phyloP scores from a whole-genome alignment of 2,329 filamentous ascomycete genomes.

The Ceratocystis papillata region DNA sequence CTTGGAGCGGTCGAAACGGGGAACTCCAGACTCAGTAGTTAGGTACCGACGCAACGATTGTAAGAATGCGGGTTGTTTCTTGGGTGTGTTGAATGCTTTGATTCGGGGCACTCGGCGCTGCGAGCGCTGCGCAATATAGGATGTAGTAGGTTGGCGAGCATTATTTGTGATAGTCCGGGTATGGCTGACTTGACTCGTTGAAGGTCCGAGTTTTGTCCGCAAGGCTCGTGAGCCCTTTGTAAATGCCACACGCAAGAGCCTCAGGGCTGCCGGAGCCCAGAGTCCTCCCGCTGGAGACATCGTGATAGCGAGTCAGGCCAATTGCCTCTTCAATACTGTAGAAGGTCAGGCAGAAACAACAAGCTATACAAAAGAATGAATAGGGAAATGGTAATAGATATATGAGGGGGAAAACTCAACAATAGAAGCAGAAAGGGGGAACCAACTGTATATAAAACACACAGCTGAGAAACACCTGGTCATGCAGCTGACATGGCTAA shows the following conservation, averaged over 20 bases:
- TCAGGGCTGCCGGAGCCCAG: conserved; percentile 46
- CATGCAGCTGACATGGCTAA: conserved; percentile 22
- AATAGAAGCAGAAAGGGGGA: not conserved
- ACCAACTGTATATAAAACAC: conserved; percentile 19
- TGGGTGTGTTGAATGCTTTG: conserved; percentile 21
- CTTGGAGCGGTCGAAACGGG: conserved; percentile 23
- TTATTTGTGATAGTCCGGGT: conserved; percentile 38
- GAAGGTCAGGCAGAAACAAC: conserved; percentile 17
- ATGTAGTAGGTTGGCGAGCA: conserved; percentile 44
- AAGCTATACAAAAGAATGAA: conserved; percentile 16
- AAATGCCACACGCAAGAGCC: conserved; percentile 44
- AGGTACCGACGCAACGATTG: conserved; percentile 23
- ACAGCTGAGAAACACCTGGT: conserved; percentile 14
- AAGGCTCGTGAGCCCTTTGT: conserved; percentile 42
- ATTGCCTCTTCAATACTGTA: conserved; percentile 6
- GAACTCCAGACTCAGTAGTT: conserved; percentile 21
- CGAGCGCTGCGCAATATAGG: conserved; percentile 40
- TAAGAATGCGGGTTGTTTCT: conserved; percentile 18
- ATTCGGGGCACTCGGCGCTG: conserved; percentile 34
- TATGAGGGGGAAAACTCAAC: not conserved
- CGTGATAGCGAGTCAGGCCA: conserved; percentile 26
- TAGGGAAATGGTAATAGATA: conserved; percentile 1
- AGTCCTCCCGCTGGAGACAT: conserved; percentile 49
- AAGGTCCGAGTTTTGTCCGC: conserved; percentile 40
- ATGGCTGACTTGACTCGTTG: conserved; percentile 38